phyloP scores from a whole-genome alignment of 2,329 filamentous ascomycete species.

The Penicillium sp. region DNA sequence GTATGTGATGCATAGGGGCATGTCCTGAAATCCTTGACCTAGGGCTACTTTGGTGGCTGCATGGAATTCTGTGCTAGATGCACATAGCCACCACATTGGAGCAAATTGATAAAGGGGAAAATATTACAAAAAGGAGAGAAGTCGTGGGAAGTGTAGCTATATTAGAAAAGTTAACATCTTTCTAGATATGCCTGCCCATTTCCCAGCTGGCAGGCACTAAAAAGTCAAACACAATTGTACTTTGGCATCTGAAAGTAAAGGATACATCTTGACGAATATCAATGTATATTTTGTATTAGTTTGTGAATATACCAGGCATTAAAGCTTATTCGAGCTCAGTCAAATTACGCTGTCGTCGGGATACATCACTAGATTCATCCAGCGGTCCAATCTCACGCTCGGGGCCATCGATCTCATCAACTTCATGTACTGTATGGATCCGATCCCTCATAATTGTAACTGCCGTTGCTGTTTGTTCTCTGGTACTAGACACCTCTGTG shows the following conservation, averaged over 20 bases:
- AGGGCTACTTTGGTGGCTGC: no score
- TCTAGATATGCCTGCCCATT: no score
- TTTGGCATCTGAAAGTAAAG: no score
- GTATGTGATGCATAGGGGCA: not conserved
- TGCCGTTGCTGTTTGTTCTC: not conserved
- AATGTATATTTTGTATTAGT: not conserved
- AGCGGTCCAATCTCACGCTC: not conserved
- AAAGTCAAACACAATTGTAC: no score
- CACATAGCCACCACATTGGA: not conserved
- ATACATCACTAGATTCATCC: not conserved
- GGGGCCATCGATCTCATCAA: conserved; percentile 2
- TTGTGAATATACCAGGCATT: not conserved
- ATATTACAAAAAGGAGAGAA: not conserved
- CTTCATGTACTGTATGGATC: conserved; percentile 10
- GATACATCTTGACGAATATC: no score
- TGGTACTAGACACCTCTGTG: not conserved
- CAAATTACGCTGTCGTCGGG: not conserved
- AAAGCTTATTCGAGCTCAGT: not conserved
- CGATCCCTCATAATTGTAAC: not conserved
- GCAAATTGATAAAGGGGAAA: not conserved
- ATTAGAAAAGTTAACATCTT: no score
- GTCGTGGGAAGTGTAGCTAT: conserved; percentile 19
- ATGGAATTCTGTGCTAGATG: not conserved
- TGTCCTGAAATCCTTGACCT: not conserved
- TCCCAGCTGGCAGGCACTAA: no score